phyloP scores from a whole-genome alignment of 2,329 filamentous ascomycete species.

The Aspergillus flavus region DNA sequence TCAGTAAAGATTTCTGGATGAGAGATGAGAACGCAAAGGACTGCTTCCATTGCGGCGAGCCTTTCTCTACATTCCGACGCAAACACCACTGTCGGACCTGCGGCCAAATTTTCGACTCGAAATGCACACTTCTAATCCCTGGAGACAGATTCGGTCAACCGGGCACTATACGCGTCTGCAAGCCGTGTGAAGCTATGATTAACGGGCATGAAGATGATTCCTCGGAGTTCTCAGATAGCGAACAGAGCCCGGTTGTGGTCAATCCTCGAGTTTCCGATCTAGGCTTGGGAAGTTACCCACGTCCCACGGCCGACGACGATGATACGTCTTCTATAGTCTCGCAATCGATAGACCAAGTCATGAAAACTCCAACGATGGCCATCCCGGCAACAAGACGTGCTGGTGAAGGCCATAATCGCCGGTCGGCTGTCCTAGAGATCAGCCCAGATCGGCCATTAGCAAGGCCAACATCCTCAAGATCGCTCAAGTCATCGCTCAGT shows the following conservation, averaged over 20 bases:
- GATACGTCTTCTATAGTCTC: conserved; percentile 51
- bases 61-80: conserved; percentile 89
- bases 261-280: conserved; percentile 64
- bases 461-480: conserved; percentile 91
- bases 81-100: conserved; percentile 96
- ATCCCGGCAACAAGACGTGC: conserved; percentile 66
- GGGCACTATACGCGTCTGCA: conserved; percentile 85
- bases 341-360: conserved; percentile 49
- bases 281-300: conserved; percentile 50
- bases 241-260: conserved; percentile 63
- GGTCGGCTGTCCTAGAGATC: conserved; percentile 87
- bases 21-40: conserved; percentile 97
- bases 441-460: conserved; percentile 75
- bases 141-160: conserved; percentile 85
- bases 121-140: conserved; percentile 89
- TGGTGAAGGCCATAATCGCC: conserved; percentile 77
- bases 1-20: conserved; percentile 99
- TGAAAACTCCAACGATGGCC: conserved; percentile 62
- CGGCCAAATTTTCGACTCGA: conserved; percentile 97
- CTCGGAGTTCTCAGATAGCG: conserved; percentile 83
- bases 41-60: conserved; percentile 87
- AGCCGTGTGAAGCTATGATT: conserved; percentile 87
- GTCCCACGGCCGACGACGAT: conserved; percentile 49
- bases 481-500: conserved; percentile 72
- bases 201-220: conserved; percentile 87